Evolutionary conservation across 345 rosid genomes (phyloP), one percentile per base, ranked within the genome.

Genomic region (Arabis hirsuta): DNA sequence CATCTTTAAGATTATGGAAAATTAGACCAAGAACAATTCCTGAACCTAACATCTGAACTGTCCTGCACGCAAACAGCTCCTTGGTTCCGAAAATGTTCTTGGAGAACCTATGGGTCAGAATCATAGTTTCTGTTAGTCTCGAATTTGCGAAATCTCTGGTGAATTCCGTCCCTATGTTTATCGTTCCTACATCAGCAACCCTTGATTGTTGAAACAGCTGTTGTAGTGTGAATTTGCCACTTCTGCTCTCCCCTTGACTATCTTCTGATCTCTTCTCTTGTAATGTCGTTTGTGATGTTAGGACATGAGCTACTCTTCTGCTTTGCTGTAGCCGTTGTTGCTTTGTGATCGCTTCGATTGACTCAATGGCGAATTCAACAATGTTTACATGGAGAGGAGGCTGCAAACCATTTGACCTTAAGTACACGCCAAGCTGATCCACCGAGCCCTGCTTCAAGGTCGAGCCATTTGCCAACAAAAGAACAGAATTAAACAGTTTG

Each of bases 11-110:
- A 47, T 84, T 79, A 76, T 79, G 81, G 66, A 95, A 95, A 60
- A 95, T 88, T 19, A 93, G 87, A n/a, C 99, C 99, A 12, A 95
- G 78, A 65, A 95, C 93, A 6, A 95, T 71, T 44, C 97, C 96
- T 7, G 96, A 87, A 50, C 85, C 50, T 82, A 95, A 73, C 91
- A 91, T 89, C 47, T 95, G 99, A 70, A 95, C 76, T 6, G 96
- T 84, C 52, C 96, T 79, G 79, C 89, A 88, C 0, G 86, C 90
- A 60, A 95, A 94, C 3, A 94, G 80, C 84, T 91, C 96, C 76
- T 84, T 94, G 60, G 96, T 94, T 68, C 96, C 72, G 73, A 81
- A 87, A 12, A 91, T 91, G 84, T 88, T 94, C 79, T 89, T 94
- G 39, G 96, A 91, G 88, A 95, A 95, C 65, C 97, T 82, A 55